Evolutionary conservation across 441 rosid genomes (phyloP).

Genomic region (Gossypium schwendimanii): DNA sequence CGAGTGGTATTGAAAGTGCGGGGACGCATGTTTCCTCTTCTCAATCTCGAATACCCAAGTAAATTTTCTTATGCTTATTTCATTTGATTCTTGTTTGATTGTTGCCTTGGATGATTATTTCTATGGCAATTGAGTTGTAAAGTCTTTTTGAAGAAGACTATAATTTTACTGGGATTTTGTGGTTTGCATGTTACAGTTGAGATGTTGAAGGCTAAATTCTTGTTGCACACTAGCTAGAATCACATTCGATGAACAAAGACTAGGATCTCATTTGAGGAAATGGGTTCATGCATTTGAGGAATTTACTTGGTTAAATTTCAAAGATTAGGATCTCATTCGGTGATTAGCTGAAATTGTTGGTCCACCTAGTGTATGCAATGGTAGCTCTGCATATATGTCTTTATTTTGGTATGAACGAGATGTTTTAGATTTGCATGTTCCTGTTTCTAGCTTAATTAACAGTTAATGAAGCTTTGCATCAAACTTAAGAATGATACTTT

Average conservation of each 20-base stretch:
- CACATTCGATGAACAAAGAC: background rate
- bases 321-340: background rate
- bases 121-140: constrained; percentile 6
- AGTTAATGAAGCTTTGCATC: background rate
- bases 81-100: constrained; percentile 3
- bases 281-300: too few relatives aligned
- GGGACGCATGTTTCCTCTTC: constrained; percentile 48
- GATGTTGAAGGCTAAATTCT: too few relatives aligned
- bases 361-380: background rate
- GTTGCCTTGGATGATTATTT: background rate
- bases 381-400: background rate
- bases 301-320: background rate
- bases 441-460: background rate
- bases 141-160: background rate
- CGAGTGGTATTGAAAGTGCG: constrained; percentile 35
- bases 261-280: background rate
- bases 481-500: background rate
- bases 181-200: too few relatives aligned
- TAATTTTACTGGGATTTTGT: too few relatives aligned
- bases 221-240: constrained; percentile 6
- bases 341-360: background rate
- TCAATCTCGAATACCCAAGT: constrained; percentile 62
- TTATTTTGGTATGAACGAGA: background rate
- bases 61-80: constrained; percentile 9
- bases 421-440: background rate